Conservation (phyloP, 345 rosid species). For the Ceriops tagal region DNA sequence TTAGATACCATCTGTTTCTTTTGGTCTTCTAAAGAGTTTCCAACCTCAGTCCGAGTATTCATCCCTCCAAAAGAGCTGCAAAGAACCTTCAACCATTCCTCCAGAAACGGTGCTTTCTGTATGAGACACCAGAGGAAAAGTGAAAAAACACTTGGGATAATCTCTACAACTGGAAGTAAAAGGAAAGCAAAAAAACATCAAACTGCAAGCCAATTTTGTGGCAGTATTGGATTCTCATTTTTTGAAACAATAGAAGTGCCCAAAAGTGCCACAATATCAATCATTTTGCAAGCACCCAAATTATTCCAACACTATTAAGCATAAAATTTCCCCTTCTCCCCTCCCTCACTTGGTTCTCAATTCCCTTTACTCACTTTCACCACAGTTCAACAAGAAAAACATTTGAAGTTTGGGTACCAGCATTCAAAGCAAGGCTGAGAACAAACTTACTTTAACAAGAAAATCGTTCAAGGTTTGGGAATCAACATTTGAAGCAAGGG, state of each 20-base stretch:
- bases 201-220: not conserved
- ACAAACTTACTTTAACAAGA: conserved; percentile 59
- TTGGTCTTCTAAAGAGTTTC: conserved; percentile 39
- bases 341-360: not conserved
- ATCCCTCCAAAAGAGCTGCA: conserved; percentile 49
- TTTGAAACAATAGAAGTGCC: too few relatives aligned
- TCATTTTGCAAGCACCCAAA: too few relatives aligned
- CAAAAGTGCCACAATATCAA: too few relatives aligned
- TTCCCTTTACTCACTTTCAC: not conserved
- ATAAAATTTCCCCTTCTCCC: not conserved
- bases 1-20: conserved; percentile 69
- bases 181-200: not conserved
- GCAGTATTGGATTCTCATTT: too few relatives aligned
- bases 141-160: conserved; percentile 6
- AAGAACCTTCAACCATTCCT: conserved; percentile 79
- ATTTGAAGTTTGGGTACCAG: too few relatives aligned
- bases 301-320: too few relatives aligned
- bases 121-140: conserved; percentile 14
- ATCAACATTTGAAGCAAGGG: conserved; percentile 55
- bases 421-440: too few relatives aligned
- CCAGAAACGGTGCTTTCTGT: conserved; percentile 72
- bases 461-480: conserved; percentile 64
- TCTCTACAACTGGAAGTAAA: not conserved
- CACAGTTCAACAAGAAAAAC: not conserved
- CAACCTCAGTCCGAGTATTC: conserved; percentile 26